Conservation (phyloP, 768 basidiomycete species). For the Strobilomyces confusus region DNA sequence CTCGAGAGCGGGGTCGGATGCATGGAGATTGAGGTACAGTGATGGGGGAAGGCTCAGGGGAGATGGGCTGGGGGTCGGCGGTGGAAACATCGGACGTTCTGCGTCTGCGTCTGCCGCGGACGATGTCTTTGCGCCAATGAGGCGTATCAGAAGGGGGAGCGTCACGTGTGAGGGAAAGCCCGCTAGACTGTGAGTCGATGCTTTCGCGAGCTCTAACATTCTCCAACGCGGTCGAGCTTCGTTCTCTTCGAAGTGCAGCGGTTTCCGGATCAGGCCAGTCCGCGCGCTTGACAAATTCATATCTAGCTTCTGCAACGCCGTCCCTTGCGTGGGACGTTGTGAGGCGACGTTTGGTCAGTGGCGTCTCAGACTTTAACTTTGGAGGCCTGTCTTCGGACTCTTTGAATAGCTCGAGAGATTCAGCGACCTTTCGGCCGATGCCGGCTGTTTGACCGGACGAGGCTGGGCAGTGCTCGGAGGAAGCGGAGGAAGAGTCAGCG, state of each 20-base stretch:
- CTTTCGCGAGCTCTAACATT: slow-evolving; percentile 52
- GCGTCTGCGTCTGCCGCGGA: slow-evolving; percentile 61
- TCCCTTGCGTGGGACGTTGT: slow-evolving; percentile 39
- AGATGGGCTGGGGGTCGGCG: slow-evolving; percentile 30
- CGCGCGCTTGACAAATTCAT: slow-evolving; percentile 78
- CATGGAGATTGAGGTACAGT: slow-evolving; percentile 37
- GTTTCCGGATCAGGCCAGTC: slow-evolving; percentile 83
- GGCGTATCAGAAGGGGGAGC: slow-evolving; percentile 42
- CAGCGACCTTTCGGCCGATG: slow-evolving; percentile 80
- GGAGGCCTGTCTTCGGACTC: slow-evolving; percentile 49
- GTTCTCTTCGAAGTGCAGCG: slow-evolving; percentile 64
- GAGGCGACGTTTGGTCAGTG: slow-evolving; percentile 29
- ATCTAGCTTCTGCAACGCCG: slow-evolving; percentile 64
- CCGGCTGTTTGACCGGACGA: slow-evolving; percentile 31
- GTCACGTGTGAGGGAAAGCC: slow-evolving; percentile 40
- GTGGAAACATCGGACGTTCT: slow-evolving; percentile 42
- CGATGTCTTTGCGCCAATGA: slow-evolving; percentile 55
- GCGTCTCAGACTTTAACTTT: slow-evolving; percentile 22
- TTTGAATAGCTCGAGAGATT: slow-evolving; percentile 77
- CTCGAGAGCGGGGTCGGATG: slow-evolving; percentile 38
- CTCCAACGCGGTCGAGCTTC: slow-evolving; percentile 59
- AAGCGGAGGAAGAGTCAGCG: slow-evolving; percentile 26
- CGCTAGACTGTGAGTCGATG: slow-evolving; percentile 19
- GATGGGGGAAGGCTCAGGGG: slow-evolving; percentile 22
- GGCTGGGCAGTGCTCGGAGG: not conserved